Conservation (phyloP, 352 stramenopile genomes). For the Phytophthora capsici region DNA sequence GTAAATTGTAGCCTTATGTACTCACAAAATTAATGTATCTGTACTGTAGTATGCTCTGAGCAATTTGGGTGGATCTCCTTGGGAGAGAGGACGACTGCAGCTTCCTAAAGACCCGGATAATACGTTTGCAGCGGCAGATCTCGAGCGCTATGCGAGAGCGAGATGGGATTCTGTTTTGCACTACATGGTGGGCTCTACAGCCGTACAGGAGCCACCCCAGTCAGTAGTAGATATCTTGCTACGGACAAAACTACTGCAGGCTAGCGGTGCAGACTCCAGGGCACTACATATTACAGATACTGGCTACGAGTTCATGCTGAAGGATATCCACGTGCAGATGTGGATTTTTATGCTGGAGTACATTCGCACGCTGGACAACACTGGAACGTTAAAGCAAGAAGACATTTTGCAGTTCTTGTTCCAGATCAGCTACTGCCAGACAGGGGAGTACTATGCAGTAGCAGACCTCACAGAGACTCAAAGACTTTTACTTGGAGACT, state of each 20-base stretch:
- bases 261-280: conserved; percentile 57
- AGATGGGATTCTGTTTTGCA: conserved; percentile 78
- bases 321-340: conserved; percentile 92
- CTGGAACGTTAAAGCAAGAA: conserved; percentile 75
- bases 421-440: conserved; percentile 90
- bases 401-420: conserved; percentile 92
- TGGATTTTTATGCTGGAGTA: conserved; percentile 93
- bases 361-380: conserved; percentile 85
- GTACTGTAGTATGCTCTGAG: conserved; percentile 63
- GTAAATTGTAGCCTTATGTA: too few relatives aligned
- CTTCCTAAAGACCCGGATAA: conserved; percentile 54
- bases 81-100: conserved; percentile 59
- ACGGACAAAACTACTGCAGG: conserved; percentile 73
- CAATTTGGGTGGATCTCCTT: conserved; percentile 74
- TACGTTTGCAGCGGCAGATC: conserved; percentile 52
- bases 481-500: conserved; percentile 79
- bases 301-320: conserved; percentile 93
- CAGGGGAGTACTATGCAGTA: conserved; percentile 85
- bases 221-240: conserved; percentile 80
- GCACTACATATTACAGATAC: conserved; percentile 88
- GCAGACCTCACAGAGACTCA: conserved; percentile 79
- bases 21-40: background rate
- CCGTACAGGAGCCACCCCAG: conserved; percentile 65
- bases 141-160: conserved; percentile 67
- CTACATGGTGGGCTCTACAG: conserved; percentile 79